Evolutionary conservation across 257 asterid genomes (phyloP), one percentile per base, ranked within the genome.

Genomic region (Asclepias syriaca): DNA sequence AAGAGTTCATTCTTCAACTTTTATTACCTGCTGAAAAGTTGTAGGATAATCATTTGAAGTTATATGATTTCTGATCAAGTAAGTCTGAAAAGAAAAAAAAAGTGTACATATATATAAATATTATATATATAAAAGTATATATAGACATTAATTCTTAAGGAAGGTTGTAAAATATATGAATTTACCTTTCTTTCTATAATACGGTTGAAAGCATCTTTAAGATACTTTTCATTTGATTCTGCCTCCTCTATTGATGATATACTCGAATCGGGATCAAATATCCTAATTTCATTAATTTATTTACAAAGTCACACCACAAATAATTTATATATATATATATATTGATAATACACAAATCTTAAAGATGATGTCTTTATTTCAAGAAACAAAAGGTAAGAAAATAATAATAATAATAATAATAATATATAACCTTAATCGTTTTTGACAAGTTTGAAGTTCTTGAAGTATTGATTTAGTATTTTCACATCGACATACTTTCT

Each of bases 241-340:
- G 71, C 18, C 63, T 76, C 76, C 21, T 70, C 72, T 65, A 56
- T 65, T 13, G 76, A 70, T 70, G 54, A 9, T 68, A 70, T 76
- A 16, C 51, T 18, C 0, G 24, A 46, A 3, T 71, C 72, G 29
- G 80, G 80, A 24, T 76, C 80, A 65, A 22, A 71, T 67, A 70
- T 65, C 46, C 76, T 76, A 39, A n/a, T 58, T 40, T 40, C 46
- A 40, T 40, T 29, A 29, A 29, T 29, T 40, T 11, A 6, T 40
- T 48, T 10, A 48, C 22, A 60, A 19, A 43, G 18, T 13, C 21
- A 46, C 64, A 57, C 9, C 13, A 48, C 21, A 51, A 48, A 45
- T 8, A 74, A 29, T 29, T 0, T 40, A 40, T 7, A 40, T 40
- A 34, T 34, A 34, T 2, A 34, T 34, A 3, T 34, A 34, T 34